Evolutionary conservation across 345 rosid species (phyloP).

Genomic region (Psidium guajava): DNA sequence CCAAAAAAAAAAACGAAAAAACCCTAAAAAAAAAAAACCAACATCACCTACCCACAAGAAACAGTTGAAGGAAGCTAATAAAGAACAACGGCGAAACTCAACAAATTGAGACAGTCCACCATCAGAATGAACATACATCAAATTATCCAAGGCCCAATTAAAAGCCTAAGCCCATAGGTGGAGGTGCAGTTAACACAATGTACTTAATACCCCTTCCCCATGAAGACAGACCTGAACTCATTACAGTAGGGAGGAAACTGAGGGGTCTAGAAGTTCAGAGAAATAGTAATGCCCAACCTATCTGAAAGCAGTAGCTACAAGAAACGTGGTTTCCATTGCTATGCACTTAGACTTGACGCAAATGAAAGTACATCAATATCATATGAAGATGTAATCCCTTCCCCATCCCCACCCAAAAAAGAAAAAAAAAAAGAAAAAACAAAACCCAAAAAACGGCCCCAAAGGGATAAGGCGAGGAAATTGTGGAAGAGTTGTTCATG

Average conservation of each 20-base stretch:
- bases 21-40: background rate
- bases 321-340: background rate
- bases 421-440: background rate
- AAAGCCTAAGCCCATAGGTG: background rate
- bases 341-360: background rate
- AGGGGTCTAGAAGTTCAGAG: background rate
- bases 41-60: background rate
- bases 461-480: background rate
- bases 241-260: background rate
- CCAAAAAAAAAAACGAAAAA: too few relatives aligned
- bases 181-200: background rate
- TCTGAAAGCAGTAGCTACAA: background rate
- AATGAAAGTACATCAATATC: background rate
- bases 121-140: background rate
- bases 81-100: background rate
- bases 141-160: background rate
- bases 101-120: background rate
- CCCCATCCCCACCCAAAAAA: background rate
- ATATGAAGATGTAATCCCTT: background rate
- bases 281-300: background rate
- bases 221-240: background rate
- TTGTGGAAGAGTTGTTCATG: background rate
- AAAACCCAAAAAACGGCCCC: background rate
- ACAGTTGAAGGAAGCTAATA: background rate
- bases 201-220: background rate